Conservation (phyloP, 345 rosid genomes). For the Populus alba region DNA sequence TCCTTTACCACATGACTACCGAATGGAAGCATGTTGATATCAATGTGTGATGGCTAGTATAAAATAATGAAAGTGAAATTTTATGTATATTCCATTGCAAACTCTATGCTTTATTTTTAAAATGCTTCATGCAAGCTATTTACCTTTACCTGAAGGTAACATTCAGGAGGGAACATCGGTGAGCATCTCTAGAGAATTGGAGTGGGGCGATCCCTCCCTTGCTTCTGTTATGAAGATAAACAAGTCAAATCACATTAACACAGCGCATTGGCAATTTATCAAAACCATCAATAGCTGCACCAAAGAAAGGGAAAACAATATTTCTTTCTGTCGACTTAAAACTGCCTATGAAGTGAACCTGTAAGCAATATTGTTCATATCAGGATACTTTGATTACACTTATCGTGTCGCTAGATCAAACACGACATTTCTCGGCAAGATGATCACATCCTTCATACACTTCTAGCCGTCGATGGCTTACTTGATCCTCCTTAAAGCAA, state of each 20-base stretch:
- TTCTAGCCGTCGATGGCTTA: conserved; percentile 66
- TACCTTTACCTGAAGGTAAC: too few relatives aligned
- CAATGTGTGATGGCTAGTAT: too few relatives aligned
- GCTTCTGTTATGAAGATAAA: neutral
- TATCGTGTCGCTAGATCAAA: conserved; percentile 20
- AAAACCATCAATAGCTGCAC: neutral
- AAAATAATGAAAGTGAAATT: too few relatives aligned
- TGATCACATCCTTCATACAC: conserved; percentile 75
- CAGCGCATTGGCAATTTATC: neutral
- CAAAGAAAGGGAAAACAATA: neutral
- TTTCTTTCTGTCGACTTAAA: too few relatives aligned
- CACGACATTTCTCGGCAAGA: conserved; percentile 65
- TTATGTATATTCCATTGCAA: too few relatives aligned
- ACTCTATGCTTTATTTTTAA: neutral
- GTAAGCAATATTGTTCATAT: too few relatives aligned
- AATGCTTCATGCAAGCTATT: neutral
- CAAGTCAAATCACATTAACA: too few relatives aligned
- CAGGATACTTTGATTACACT: neutral
- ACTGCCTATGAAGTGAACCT: too few relatives aligned
- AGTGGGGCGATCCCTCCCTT: neutral
- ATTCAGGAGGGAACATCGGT: too few relatives aligned
- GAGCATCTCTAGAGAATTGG: neutral
- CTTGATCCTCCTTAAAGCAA: conserved; percentile 72
- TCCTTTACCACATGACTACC: neutral
- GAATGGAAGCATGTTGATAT: neutral